A percentile compares a stretch with the other conserved stretches of the same genome.
phyloP scores from a whole-genome alignment of 1,139 yeast species.

The Diutina sp. region DNA sequence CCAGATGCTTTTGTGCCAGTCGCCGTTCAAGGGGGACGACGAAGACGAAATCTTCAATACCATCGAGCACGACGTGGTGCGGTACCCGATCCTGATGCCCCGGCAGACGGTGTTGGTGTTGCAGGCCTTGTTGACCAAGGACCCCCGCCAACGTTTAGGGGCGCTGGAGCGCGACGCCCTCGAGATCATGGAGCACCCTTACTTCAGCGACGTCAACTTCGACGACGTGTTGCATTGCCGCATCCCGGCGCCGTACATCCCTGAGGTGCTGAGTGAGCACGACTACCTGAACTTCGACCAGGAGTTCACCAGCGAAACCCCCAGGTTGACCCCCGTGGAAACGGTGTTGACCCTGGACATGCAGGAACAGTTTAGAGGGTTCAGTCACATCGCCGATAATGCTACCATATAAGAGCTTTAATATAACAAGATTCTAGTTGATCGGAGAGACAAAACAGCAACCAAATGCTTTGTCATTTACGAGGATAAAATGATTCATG shows the following conservation, averaged over 20 bases:
- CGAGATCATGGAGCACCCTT: conserved; percentile 92
- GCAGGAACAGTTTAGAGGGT: conserved; percentile 97
- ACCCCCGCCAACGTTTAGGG: conserved; percentile 75
- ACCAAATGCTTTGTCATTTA: too few relatives aligned
- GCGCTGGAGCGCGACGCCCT: conserved; percentile 78
- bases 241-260: conserved; percentile 76
- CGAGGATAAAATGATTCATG: too few relatives aligned
- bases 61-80: conserved; percentile 94
- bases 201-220: conserved; percentile 80
- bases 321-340: conserved; percentile 89
- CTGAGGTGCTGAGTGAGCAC: conserved; percentile 73
- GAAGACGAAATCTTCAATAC: conserved; percentile 98
- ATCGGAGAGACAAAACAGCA: too few relatives aligned
- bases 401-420: neutral
- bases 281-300: conserved; percentile 90
- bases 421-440: neutral
- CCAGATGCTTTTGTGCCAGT: conserved; percentile 92
- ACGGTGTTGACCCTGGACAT: conserved; percentile 73
- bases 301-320: conserved; percentile 91
- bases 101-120: conserved; percentile 90
- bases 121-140: conserved; percentile 83
- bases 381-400: conserved; percentile 71
- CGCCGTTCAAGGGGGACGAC: conserved; percentile 97
- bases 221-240: conserved; percentile 69
- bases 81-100: conserved; percentile 95